Base-by-base conservation (phyloP, 495 filamentous ascomycete species). In the Penicillium steckii region DNA sequence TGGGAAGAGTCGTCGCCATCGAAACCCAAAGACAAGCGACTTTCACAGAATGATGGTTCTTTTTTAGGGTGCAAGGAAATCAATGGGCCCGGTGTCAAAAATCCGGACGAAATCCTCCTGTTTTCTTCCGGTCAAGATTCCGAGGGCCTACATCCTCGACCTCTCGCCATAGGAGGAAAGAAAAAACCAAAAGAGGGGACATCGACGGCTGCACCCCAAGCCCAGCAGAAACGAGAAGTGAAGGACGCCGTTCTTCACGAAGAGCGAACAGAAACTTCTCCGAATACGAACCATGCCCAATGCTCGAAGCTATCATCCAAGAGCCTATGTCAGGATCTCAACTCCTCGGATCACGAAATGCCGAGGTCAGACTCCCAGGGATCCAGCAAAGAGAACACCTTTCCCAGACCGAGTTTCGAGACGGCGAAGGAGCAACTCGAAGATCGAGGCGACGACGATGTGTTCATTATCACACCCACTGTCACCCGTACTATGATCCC, bases 381-480 rank as follows among this genome's bases (percentile, higher is more conserved):
- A 22, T 57, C 51, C 38, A 46, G 53, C 44, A 72, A 72, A 51
- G 68, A 70, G 46, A 66, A 70, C 32, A 52, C 46, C 40, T 56
- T 49, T 10, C 48, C 57, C 26, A 44, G 37, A 25, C 40, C 30
- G 37, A 66, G 51, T 35, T 29, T 43, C 13, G 44, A 44, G 25
- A 53, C 44, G 15, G 32, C 42, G 32, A 40, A 55, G 18, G 59
- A 59, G 42, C 61, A 51, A 8, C 48, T 53, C 22, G 53, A 48
- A 22, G 62, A 60, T n/a, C 55, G 45, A 6, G 44, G 52, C 10
- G 64, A 61, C 8, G 67, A 74, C 67, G 66, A 77, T 76, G 71
- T 70, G 54, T 72, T 73, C 72, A 78, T 71, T 69, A 76, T 67
- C 72, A 78, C 67, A 70, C 71, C 72, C 66, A 76, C 69, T 69